These are phyloP conservation scores for Nakazawaea anatomiae DNA, from an alignment of 805 yeast species.

Conservation along the genomic window DNA sequence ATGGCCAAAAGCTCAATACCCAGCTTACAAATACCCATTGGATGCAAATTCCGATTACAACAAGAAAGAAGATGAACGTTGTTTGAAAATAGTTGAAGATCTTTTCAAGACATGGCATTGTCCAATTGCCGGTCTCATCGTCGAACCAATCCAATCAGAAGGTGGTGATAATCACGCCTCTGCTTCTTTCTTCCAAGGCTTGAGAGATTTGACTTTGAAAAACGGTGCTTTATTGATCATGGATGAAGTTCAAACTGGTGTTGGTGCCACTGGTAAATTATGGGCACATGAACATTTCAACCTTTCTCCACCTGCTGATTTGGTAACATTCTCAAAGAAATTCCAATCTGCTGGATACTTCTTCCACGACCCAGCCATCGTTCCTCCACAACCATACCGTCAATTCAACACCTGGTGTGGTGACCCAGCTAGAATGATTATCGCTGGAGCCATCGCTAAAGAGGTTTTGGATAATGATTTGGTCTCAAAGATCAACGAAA, in stretches of 20 bases:
- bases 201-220: conserved; percentile 54
- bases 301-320: conserved; percentile 56
- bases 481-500: conserved; percentile 40
- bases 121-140: conserved; percentile 45
- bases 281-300: conserved; percentile 73
- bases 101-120: conserved; percentile 32
- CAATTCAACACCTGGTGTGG: conserved; percentile 81
- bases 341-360: conserved; percentile 72
- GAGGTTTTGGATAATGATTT: conserved; percentile 46
- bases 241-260: conserved; percentile 74
- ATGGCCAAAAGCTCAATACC: conserved; percentile 65
- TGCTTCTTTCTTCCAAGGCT: conserved; percentile 52
- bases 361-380: conserved; percentile 52
- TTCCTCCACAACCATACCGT: conserved; percentile 58
- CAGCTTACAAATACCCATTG: conserved; percentile 78
- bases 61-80: conserved; percentile 39
- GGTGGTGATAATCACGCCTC: conserved; percentile 76
- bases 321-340: conserved; percentile 67
- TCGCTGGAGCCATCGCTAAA: conserved; percentile 55
- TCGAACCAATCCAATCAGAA: conserved; percentile 66
- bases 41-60: conserved; percentile 53
- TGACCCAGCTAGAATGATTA: conserved; percentile 62
- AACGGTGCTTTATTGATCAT: conserved; percentile 55
- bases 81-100: conserved; percentile 38
- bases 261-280: conserved; percentile 65